Percentiles rank a stretch among this genome's conserved stretches.
Conservation (phyloP, 2,329 filamentous ascomycete species). For the Penicillium sp. region DNA sequence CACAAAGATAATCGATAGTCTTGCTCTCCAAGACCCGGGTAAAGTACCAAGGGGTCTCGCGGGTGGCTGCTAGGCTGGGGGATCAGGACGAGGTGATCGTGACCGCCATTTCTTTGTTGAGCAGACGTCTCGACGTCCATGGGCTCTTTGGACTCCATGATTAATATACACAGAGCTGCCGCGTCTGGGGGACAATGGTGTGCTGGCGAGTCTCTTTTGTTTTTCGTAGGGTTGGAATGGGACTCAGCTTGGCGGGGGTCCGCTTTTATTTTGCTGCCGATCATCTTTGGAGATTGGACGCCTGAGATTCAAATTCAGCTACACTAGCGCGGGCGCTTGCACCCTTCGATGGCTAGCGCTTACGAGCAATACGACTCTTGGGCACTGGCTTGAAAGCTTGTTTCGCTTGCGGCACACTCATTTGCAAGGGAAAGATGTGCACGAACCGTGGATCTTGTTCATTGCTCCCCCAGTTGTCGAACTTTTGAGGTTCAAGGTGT, state of each 20-base stretch:
- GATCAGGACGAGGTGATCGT: constrained; percentile 35
- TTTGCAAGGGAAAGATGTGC: background rate
- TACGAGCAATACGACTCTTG: background rate
- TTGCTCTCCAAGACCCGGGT: background rate
- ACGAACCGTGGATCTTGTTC: background rate
- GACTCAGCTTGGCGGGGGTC: no score
- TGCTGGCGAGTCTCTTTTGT: no score
- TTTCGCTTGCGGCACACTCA: background rate
- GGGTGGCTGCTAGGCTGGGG: constrained; percentile 36
- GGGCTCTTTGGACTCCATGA: constrained; percentile 7
- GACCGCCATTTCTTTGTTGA: background rate
- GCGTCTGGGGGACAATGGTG: no score
- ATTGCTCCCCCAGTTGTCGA: background rate
- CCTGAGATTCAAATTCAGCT: no score
- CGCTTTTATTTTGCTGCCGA: no score
- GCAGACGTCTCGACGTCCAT: constrained; percentile 9
- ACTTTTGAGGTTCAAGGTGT: background rate
- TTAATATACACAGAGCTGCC: background rate
- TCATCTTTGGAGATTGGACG: no score
- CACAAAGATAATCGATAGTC: background rate
- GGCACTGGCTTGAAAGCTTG: background rate
- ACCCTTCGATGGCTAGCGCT: background rate
- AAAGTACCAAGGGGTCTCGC: constrained; percentile 35
- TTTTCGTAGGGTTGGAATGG: no score
- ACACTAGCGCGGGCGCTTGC: background rate